Evolutionary conservation across 257 asterid genomes (phyloP), one percentile per base, ranked within the genome.

Genomic region (Osmanthus fragrans): DNA sequence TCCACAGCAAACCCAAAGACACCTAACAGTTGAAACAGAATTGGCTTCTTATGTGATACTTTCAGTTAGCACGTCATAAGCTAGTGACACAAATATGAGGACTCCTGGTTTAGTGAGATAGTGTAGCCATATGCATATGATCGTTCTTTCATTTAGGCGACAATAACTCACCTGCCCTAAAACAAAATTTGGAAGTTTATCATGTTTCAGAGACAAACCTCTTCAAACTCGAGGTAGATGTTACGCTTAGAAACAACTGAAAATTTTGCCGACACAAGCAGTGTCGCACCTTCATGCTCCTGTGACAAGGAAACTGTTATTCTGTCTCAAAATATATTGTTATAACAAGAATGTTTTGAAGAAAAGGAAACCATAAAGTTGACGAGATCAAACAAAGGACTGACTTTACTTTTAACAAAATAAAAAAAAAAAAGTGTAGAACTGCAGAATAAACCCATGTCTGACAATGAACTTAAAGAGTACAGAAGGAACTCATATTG

Each of bases 251-350:
- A 92, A 78, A 91, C 88, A 73, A 89, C 86, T n/a, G 98, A 88
- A 83, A 94, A 89, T 74, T 86, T 92, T 32, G 97, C 97, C 30
- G 96, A 83, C 36, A 94, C 97, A 12, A 92, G 63, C 80, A 94
- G 80, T 9, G 98, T 92, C 68, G 97, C 97, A 73, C 97, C 97
- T 86, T 92, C 98, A 34, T 91, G 88, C 84, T 94, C 97, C 97
- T 92, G 91, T 69, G 39, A 39, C 78, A 80, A 72, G 70, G 78
- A 77, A 78, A 40, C 70, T 74, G 72, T 39, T 23, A 64, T 64
- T 64, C 8, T 37, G 2, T 40, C 63, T 68, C 39, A n/a, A 66
- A 40, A 49, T 51, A 58, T 15, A 56, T 29, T 54, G 69, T 32
- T 34, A 30, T 32, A 51, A 37, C 72, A 75, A 58, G 77, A n/a